Evolutionary conservation across 129 eudicot species (phyloP).

Genomic region (Ambrosia artemisiifolia): DNA sequence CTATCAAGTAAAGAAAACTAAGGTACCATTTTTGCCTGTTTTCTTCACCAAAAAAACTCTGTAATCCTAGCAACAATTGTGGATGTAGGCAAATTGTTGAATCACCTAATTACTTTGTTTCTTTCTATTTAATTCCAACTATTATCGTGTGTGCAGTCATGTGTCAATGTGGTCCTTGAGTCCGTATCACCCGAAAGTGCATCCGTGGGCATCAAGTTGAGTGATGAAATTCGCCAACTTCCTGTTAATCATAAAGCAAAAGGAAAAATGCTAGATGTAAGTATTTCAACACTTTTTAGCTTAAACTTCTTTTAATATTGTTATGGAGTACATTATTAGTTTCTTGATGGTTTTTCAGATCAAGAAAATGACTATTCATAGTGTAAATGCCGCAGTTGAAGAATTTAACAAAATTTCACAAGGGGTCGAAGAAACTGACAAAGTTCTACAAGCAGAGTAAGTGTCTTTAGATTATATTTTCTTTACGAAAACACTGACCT

Average conservation of each 20-base stretch:
- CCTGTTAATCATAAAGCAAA: conserved; percentile 80
- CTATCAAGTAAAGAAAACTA: neutral
- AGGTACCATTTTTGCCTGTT: neutral
- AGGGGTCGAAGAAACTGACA: neutral
- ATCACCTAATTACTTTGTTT: neutral
- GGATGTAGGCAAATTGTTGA: too few species aligned
- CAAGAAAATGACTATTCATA: conserved; percentile 64
- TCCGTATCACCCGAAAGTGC: conserved; percentile 92
- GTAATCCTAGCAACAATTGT: too few species aligned
- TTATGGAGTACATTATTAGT: conserved; percentile 3
- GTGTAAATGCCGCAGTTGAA: conserved; percentile 24
- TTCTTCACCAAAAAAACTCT: neutral
- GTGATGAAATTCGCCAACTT: conserved; percentile 76
- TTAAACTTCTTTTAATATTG: neutral
- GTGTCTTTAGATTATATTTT: neutral
- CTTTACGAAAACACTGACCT: too few species aligned
- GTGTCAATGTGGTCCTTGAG: conserved; percentile 65
- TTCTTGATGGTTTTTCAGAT: conserved; percentile 49
- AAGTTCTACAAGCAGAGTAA: neutral
- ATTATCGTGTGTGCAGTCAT: conserved; percentile 51
- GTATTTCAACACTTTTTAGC: neutral
- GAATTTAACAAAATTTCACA: neutral
- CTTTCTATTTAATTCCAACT: neutral
- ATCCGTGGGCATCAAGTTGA: conserved; percentile 60
- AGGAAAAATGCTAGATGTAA: conserved; percentile 61